Evolutionary conservation across 139 green algal genomes (phyloP), one percentile per base, ranked within the genome.

Genomic region (Micractinium conductrix): DNA sequence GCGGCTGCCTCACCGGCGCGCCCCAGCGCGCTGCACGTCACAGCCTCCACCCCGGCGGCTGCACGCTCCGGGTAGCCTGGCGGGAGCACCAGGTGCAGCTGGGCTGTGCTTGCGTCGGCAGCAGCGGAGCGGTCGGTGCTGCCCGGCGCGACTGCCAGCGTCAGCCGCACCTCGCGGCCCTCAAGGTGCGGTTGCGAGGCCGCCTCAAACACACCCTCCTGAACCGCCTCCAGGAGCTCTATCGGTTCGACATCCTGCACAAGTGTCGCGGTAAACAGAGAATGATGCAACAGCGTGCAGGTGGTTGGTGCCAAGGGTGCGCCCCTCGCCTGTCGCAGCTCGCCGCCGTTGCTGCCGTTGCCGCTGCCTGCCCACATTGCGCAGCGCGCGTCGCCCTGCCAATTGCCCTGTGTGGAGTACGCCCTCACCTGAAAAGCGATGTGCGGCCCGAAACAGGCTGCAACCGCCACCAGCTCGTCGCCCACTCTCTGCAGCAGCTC

Each of bases 21-120:
- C 22, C 76, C 38, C 38, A 71, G 55, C 9, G 3, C 8, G 0
- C 21, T 58, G 24, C 55, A 55, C 0, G 55, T 73, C 30, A 82
- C 45, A 8, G 50, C 76, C 58, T 45, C 17, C 38, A 72, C 58
- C 24, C 16, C 26, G 12, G 58, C 37, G 1, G 76, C 30, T 40
- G 24, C 74, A 19, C 14, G 21, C 3, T 24, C 58, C 3, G 76
- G 76, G 58, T 82, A 82, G 10, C 5, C 55, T 0, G 76, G 37
- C 30, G 58, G 76, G 40, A 82, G 58, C 33, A n/a, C 0, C 55
- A 82, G 38, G 58, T 82, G 76, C 38, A 82, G 58, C 38, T 24
- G 55, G 1, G 45, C 69, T 33, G n/a, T 22, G 38, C 24, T 14
- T 6, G 17, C 40, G 22, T 19, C 5, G 69, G 2, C 62, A 40